Evolutionary conservation across 371 early-diverging fungal genomes (phyloP).

Genomic region (Mortierella sp.): DNA sequence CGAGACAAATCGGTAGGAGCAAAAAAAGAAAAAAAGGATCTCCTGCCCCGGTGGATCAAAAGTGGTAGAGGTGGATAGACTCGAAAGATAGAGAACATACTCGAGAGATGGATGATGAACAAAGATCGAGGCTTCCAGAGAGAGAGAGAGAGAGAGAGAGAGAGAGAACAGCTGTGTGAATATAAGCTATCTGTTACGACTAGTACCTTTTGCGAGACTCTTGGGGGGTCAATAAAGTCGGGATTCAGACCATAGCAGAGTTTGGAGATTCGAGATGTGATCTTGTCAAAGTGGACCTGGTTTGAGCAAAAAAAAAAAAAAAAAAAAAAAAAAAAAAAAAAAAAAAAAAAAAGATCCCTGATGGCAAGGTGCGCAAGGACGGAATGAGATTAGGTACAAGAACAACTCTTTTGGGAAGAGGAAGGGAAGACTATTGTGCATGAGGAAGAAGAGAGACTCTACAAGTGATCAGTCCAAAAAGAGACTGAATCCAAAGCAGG

Average conservation of each 20-base stretch:
- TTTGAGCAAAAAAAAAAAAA: not conserved
- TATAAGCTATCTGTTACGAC: not conserved
- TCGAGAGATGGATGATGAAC: no score
- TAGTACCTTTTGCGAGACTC: conserved; percentile 92
- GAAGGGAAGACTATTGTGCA: conserved; percentile 1
- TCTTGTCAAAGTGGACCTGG: conserved; percentile 56
- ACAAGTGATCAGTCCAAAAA: not conserved
- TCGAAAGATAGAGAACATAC: no score
- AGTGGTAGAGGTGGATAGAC: no score
- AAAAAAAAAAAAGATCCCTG: not conserved
- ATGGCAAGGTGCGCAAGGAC: not conserved
- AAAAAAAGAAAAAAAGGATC: no score
- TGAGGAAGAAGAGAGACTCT: not conserved
- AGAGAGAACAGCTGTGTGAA: not conserved
- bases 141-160: no score
- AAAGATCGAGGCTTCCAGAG: no score
- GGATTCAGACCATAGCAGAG: conserved; percentile 94
- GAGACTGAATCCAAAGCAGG: not conserved
- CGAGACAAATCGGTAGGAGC: no score
- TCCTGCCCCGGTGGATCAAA: no score
- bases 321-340: not conserved
- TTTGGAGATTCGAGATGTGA: conserved; percentile 76
- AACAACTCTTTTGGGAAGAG: no score
- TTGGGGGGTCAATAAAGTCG: conserved; percentile 91
- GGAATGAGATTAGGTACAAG: not conserved